These are phyloP conservation scores for Pleomassaria siparia DNA, from an alignment of 2,329 filamentous ascomycete genomes.

Conservation along the genomic window DNA sequence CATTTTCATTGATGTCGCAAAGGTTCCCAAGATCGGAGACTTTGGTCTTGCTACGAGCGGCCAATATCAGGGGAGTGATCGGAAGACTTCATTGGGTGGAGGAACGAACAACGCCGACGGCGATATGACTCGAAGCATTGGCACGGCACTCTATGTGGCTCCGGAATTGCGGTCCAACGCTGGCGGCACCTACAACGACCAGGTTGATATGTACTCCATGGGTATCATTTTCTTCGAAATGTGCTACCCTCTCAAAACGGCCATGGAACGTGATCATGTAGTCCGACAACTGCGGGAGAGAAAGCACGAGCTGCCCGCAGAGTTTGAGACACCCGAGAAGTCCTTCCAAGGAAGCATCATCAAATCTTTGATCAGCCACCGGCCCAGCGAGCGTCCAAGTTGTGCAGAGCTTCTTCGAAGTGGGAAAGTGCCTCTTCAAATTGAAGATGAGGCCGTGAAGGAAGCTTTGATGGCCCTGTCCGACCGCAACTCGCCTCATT, in stretches of 20 bases:
- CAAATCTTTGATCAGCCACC: slow-evolving; percentile 76
- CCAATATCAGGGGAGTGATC: slow-evolving; percentile 66
- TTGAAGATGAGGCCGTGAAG: slow-evolving; percentile 88
- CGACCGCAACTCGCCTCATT: slow-evolving; percentile 82
- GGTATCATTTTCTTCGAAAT: slow-evolving; percentile 99
- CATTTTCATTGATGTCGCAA: slow-evolving; percentile 87
- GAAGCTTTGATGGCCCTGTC: slow-evolving; percentile 79
- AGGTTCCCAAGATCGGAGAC: slow-evolving; percentile 94
- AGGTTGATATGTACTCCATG: slow-evolving; percentile 98
- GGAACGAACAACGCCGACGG: slow-evolving; percentile 31
- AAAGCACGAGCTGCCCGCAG: slow-evolving; percentile 67
- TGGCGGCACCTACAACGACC: slow-evolving; percentile 79
- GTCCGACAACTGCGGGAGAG: slow-evolving; percentile 70
- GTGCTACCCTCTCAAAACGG: slow-evolving; percentile 67
- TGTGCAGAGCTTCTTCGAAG: slow-evolving; percentile 81
- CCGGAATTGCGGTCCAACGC: slow-evolving; percentile 82
- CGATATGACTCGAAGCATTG: slow-evolving; percentile 70
- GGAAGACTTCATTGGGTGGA: slow-evolving; percentile 39
- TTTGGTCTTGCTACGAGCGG: slow-evolving; percentile 93
- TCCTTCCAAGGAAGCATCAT: slow-evolving; percentile 74
- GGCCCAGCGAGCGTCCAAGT: slow-evolving; percentile 78
- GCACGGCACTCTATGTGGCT: slow-evolving; percentile 88
- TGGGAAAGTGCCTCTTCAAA: slow-evolving; percentile 83
- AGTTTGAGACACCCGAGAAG: slow-evolving; percentile 72
- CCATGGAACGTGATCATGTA: slow-evolving; percentile 65